Percentiles rank a stretch among this genome's conserved stretches.
Conservation (phyloP, 805 yeast genomes). For the Metschnikowia anglica region DNA sequence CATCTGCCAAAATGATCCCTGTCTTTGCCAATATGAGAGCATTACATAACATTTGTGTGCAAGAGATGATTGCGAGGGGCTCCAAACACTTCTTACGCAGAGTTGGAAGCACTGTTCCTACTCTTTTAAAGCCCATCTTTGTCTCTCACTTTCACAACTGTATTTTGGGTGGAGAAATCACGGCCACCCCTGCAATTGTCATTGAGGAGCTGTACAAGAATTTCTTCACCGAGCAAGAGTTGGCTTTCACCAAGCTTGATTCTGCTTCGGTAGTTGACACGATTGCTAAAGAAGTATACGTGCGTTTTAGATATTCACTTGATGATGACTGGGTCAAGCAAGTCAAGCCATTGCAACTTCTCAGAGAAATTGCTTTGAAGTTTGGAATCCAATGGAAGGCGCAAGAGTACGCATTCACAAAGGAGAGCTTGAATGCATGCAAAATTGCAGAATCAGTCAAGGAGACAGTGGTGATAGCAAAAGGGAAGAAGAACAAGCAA, state of each 20-base stretch:
- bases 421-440: constrained; percentile 36
- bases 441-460: constrained; percentile 27
- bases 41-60: constrained; percentile 47
- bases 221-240: constrained; percentile 43
- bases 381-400: constrained; percentile 85
- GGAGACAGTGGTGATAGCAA: constrained; percentile 14
- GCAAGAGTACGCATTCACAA: constrained; percentile 48
- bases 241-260: constrained; percentile 46
- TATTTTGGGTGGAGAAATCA: constrained; percentile 55
- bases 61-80: constrained; percentile 80
- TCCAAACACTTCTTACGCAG: constrained; percentile 70
- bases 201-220: constrained; percentile 41
- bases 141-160: constrained; percentile 72
- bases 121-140: constrained; percentile 54
- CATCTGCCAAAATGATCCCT: constrained; percentile 44
- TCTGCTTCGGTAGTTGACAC: constrained; percentile 43
- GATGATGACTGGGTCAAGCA: constrained; percentile 48
- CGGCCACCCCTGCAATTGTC: constrained; percentile 37
- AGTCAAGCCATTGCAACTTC: constrained; percentile 44
- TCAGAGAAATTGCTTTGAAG: constrained; percentile 72
- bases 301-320: constrained; percentile 64
- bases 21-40: constrained; percentile 43
- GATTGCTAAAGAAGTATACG: constrained; percentile 52
- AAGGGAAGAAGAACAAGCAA: constrained; percentile 36
- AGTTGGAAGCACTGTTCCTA: constrained; percentile 46